Conservation (phyloP, 192 early-diverging fungal species). For the Coemansia sp. region DNA sequence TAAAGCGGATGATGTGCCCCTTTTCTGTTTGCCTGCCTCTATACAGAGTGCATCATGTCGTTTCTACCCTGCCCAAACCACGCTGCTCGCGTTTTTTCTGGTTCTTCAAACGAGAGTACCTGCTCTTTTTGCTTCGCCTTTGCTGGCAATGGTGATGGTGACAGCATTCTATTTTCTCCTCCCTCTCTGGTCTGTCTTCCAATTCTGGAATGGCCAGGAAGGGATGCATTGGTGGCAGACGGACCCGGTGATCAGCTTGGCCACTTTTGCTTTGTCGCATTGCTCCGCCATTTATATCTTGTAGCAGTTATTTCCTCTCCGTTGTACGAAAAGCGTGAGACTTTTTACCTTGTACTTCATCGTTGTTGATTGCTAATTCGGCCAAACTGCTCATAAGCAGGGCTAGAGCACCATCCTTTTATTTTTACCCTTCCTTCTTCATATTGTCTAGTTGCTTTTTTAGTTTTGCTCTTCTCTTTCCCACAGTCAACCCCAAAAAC, state of each 20-base stretch:
- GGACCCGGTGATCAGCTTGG: neutral
- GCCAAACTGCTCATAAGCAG: too few species aligned
- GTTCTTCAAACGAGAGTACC: too few species aligned
- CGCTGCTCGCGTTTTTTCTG: constrained; percentile 5
- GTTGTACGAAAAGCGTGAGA: constrained; percentile 32
- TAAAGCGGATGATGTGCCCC: neutral
- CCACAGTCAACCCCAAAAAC: too few species aligned
- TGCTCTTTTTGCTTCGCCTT: constrained; percentile 5
- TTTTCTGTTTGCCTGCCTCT: constrained; percentile 2
- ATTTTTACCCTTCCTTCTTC: too few species aligned
- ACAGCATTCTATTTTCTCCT: neutral
- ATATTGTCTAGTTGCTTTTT: too few species aligned
- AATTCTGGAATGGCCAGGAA: too few species aligned
- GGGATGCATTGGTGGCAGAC: too few species aligned
- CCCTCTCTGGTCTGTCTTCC: neutral
- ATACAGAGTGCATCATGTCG: neutral
- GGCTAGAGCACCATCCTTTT: too few species aligned
- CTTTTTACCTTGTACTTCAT: constrained; percentile 13
- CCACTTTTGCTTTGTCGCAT: constrained; percentile 1
- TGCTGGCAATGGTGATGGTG: neutral
- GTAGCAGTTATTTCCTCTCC: too few species aligned
- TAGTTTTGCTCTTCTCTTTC: too few species aligned
- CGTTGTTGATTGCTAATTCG: too few species aligned
- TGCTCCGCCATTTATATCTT: neutral
- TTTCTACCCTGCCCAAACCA: constrained; percentile 2